phyloP scores from a whole-genome alignment of 768 basidiomycete species.

The Mycena indigotica region DNA sequence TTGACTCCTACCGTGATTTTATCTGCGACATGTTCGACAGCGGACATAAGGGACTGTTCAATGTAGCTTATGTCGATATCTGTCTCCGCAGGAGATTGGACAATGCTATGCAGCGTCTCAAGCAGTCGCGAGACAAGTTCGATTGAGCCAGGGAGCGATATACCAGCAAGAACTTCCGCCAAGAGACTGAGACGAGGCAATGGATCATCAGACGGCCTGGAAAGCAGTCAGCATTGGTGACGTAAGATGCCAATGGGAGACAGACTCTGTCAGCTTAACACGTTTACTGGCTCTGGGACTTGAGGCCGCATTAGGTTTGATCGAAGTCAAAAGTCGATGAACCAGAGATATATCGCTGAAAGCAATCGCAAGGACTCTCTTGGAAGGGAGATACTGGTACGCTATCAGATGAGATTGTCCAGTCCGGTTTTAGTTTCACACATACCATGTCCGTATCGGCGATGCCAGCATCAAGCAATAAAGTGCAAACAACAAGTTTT shows the following conservation, averaged over 20 bases:
- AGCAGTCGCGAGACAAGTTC: slow-evolving; percentile 73
- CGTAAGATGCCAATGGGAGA: slow-evolving; percentile 7
- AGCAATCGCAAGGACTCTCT: slow-evolving; percentile 50
- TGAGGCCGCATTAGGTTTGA: slow-evolving; percentile 47
- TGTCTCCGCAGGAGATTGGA: slow-evolving; percentile 54
- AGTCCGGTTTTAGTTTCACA: too few species aligned
- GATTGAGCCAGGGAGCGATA: slow-evolving; percentile 64
- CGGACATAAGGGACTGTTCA: slow-evolving; percentile 83
- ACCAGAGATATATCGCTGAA: slow-evolving; percentile 57
- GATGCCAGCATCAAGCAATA: slow-evolving; percentile 57
- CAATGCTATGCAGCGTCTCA: slow-evolving; percentile 68
- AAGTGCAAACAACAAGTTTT: slow-evolving; percentile 55
- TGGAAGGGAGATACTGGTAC: slow-evolving; percentile 47
- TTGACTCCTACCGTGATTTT: slow-evolving; percentile 62
- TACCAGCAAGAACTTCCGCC: slow-evolving; percentile 71
- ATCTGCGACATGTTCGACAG: slow-evolving; percentile 65
- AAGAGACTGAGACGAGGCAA: slow-evolving; percentile 58
- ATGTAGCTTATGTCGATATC: slow-evolving; percentile 74
- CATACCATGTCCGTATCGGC: slow-evolving; percentile 53
- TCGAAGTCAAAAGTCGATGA: slow-evolving; percentile 48
- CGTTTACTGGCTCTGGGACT: slow-evolving; percentile 64
- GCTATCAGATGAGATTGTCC: too few species aligned
- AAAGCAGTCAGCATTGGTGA: not conserved
- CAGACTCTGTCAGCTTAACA: slow-evolving; percentile 59
- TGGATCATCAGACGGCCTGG: slow-evolving; percentile 34